Evolutionary conservation across 192 early-diverging fungal species (phyloP).

Genomic region (Gamsiella multidivaricata): DNA sequence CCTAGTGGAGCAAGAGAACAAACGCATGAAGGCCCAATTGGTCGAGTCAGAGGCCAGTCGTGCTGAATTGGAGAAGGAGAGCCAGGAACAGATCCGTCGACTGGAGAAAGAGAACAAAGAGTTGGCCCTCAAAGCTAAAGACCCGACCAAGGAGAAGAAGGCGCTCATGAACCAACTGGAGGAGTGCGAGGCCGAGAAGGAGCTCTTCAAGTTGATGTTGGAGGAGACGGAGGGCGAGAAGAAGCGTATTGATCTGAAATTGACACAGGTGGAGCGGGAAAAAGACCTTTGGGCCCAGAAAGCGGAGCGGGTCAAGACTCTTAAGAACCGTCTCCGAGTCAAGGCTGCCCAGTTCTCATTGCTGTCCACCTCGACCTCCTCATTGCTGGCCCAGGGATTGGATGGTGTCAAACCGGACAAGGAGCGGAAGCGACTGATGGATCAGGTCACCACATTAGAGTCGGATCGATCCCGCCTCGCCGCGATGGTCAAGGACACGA

Average conservation of each 20-base stretch:
- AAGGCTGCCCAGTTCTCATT: conserved; percentile 44
- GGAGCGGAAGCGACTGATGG: conserved; percentile 50
- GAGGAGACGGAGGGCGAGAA: conserved; percentile 52
- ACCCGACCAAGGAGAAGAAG: conserved; percentile 49
- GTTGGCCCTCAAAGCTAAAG: conserved; percentile 26
- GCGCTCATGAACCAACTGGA: conserved; percentile 40
- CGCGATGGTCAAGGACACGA: conserved; percentile 50
- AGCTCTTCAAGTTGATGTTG: conserved; percentile 52
- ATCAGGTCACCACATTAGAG: conserved; percentile 41
- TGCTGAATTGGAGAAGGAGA: conserved; percentile 44
- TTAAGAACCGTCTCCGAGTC: conserved; percentile 37
- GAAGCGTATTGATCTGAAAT: conserved; percentile 38
- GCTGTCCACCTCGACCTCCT: conserved; percentile 41
- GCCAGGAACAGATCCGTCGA: conserved; percentile 18
- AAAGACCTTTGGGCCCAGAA: conserved; percentile 38
- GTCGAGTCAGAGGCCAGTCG: conserved; percentile 19
- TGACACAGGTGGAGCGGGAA: conserved; percentile 30
- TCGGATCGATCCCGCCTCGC: conserved; percentile 51
- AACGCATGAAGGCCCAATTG: conserved; percentile 47
- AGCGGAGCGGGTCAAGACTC: conserved; percentile 24
- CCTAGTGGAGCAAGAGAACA: conserved; percentile 52
- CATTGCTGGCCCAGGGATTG: conserved; percentile 29
- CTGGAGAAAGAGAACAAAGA: conserved; percentile 46
- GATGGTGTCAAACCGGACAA: conserved; percentile 46
- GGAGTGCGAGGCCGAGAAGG: conserved; percentile 47